Conservation (phyloP, 192 early-diverging fungal genomes). For the Cetraspora pellucida region DNA sequence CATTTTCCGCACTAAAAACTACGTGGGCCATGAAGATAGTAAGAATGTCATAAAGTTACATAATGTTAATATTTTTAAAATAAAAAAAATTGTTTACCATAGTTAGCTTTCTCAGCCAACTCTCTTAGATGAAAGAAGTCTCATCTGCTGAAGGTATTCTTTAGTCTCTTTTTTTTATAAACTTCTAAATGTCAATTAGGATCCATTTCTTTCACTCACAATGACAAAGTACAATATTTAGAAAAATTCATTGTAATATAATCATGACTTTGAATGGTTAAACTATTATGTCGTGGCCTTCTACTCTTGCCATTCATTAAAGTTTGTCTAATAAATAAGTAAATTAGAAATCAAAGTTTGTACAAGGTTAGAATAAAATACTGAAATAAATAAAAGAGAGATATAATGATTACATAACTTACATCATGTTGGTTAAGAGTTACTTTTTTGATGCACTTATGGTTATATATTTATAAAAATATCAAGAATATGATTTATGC, state of each 20-base stretch:
- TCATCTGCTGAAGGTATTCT: conserved; percentile 35
- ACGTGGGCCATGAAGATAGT: background rate
- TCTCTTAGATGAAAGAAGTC: conserved; percentile 36
- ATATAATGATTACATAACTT: too few species aligned
- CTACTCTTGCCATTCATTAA: conserved; percentile 52
- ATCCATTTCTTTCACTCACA: conserved; percentile 78
- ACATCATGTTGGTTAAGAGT: too few species aligned
- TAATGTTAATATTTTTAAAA: background rate
- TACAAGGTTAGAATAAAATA: too few species aligned
- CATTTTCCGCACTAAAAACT: conserved; percentile 29
- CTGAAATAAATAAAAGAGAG: too few species aligned
- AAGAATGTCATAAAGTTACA: background rate
- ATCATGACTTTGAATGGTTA: conserved; percentile 56
- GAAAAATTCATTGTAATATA: conserved; percentile 63
- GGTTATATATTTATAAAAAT: too few species aligned
- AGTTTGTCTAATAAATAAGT: conserved; percentile 43
- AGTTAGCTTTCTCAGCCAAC: conserved; percentile 47
- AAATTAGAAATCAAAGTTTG: too few species aligned
- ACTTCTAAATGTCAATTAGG: conserved; percentile 67
- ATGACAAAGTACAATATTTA: conserved; percentile 65
- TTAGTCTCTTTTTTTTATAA: conserved; percentile 49
- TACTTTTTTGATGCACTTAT: too few species aligned
- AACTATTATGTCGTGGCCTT: conserved; percentile 45
- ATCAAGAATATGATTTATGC: too few species aligned
- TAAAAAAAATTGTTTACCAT: too few species aligned